phyloP scores from a whole-genome alignment of 2,329 filamentous ascomycete species.

The Calcarisporium arbuscula region DNA sequence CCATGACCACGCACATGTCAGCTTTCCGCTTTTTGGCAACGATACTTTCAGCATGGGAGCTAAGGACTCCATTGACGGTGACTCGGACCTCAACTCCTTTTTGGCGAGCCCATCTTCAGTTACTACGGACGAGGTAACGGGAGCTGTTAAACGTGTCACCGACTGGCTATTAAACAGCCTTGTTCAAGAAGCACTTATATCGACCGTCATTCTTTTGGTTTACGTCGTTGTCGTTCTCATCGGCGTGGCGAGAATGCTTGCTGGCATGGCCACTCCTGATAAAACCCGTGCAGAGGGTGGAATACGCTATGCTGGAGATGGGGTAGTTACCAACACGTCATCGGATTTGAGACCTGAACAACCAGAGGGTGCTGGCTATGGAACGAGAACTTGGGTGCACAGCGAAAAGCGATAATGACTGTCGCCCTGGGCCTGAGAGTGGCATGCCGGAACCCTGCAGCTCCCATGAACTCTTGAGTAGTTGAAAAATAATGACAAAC shows the following conservation, averaged over 20 bases:
- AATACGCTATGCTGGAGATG: conserved; percentile 22
- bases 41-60: conserved; percentile 82
- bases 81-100: conserved; percentile 60
- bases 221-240: conserved; percentile 74
- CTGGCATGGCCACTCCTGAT: conserved; percentile 53
- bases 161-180: conserved; percentile 62
- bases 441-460: no score
- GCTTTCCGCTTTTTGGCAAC: conserved; percentile 70
- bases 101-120: conserved; percentile 68
- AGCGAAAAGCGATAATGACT: no score
- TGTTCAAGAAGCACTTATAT: conserved; percentile 72
- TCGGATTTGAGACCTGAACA: no score
- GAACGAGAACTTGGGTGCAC: no score
- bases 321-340: conserved; percentile 4
- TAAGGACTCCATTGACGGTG: conserved; percentile 49
- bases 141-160: conserved; percentile 65
- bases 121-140: conserved; percentile 75
- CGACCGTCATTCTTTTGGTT: conserved; percentile 63
- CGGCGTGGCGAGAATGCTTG: conserved; percentile 61
- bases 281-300: conserved; percentile 51
- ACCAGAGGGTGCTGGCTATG: no score
- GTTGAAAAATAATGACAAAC: no score
- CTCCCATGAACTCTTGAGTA: no score
- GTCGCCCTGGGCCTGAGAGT: no score
- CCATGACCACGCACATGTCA: conserved; percentile 74